Percentiles rank a stretch among this genome's conserved stretches.
These are phyloP conservation scores for Aureococcus anophagefferens DNA, from an alignment of 108 stramenopile genomes.

Conservation along the genomic window DNA sequence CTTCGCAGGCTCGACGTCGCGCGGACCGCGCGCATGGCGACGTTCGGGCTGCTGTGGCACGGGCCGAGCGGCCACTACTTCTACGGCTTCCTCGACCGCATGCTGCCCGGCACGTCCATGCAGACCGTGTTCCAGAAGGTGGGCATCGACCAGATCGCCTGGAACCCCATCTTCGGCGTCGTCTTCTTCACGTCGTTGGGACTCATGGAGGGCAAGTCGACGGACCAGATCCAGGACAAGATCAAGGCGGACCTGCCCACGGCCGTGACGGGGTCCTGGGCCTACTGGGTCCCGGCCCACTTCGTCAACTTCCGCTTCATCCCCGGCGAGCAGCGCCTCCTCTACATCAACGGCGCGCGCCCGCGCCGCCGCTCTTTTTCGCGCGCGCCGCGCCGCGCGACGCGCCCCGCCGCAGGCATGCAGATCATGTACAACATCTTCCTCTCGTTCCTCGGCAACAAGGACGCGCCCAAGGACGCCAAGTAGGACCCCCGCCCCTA, in stretches of 20 bases:
- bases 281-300: slow-evolving; percentile 46
- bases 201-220: slow-evolving; percentile 68
- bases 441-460: slow-evolving; percentile 83
- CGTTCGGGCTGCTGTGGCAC: slow-evolving; percentile 27
- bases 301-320: slow-evolving; percentile 92
- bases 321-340: slow-evolving; percentile 74
- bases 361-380: no score
- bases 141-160: slow-evolving; percentile 53
- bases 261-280: slow-evolving; percentile 75
- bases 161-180: slow-evolving; percentile 86
- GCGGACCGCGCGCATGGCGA: not conserved
- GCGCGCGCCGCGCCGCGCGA: no score
- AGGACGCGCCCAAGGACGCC: slow-evolving; percentile 26
- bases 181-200: slow-evolving; percentile 93
- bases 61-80: slow-evolving; percentile 94
- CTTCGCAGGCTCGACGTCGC: no score
- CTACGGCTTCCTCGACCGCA: slow-evolving; percentile 79
- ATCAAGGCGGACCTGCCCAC: slow-evolving; percentile 82
- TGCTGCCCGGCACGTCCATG: slow-evolving; percentile 78
- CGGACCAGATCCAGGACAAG: slow-evolving; percentile 67
- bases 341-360: slow-evolving; percentile 96
- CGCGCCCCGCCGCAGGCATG: no score
- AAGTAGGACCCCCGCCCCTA: no score
- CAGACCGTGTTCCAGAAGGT: slow-evolving; percentile 78
- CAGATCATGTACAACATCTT: slow-evolving; percentile 90